These are phyloP conservation scores for Jamesozyma hellenica DNA, from an alignment of 805 yeast genomes.

Conservation along the genomic window DNA sequence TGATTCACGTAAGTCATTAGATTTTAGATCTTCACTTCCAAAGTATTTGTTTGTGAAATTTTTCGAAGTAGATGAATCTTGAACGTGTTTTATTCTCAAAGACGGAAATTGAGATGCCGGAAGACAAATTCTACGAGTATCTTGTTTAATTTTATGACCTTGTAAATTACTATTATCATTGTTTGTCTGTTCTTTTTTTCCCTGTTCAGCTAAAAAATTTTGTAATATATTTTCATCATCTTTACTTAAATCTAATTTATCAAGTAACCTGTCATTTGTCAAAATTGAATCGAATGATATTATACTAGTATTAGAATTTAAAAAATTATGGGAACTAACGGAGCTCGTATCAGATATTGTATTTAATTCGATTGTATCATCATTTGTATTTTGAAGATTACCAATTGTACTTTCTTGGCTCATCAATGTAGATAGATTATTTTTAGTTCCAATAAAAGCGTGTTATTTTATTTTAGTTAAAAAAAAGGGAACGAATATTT, in stretches of 20 bases:
- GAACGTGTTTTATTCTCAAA: slow-evolving; percentile 8
- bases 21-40: no score
- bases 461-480: no score
- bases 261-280: slow-evolving; percentile 26
- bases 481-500: no score
- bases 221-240: slow-evolving; percentile 27
- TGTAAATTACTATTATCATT: background rate
- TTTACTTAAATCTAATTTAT: slow-evolving; percentile 23
- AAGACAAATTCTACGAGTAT: slow-evolving; percentile 17
- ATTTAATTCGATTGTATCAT: background rate
- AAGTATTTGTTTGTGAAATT: background rate
- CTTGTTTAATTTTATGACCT: no score
- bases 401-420: no score
- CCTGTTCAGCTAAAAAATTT: slow-evolving; percentile 18
- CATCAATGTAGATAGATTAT: no score
- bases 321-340: background rate
- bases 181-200: background rate
- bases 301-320: slow-evolving; percentile 13
- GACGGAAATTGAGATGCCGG: slow-evolving; percentile 30
- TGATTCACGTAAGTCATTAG: background rate
- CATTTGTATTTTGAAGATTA: no score
- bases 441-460: no score
- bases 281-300: slow-evolving; percentile 24
- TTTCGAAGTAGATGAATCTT: background rate
- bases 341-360: background rate